A percentile compares a stretch with the other conserved stretches of the same genome.
Conservation (phyloP, 148 eudicot genomes). For the Dysphania ambrosioides region DNA sequence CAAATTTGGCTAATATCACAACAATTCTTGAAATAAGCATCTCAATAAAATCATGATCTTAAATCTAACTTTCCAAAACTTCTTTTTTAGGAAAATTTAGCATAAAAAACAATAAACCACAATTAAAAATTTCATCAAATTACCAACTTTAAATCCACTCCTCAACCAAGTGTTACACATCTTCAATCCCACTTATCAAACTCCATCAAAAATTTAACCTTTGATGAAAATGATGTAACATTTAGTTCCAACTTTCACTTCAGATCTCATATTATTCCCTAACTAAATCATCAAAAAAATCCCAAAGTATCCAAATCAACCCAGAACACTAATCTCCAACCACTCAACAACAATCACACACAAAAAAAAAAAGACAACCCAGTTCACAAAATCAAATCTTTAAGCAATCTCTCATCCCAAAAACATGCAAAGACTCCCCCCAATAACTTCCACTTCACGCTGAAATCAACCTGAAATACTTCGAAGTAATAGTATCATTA, state of each 20-base stretch:
- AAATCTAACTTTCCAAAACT: not conserved
- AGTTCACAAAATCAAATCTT: not conserved
- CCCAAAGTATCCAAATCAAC: not conserved
- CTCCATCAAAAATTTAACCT: not conserved
- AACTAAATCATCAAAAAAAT: not conserved
- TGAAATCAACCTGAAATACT: not conserved
- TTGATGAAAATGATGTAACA: not conserved
- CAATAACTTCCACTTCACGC: no score
- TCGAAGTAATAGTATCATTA: not conserved
- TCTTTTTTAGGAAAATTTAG: not conserved
- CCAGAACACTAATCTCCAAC: not conserved
- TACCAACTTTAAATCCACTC: not conserved
- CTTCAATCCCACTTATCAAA: not conserved
- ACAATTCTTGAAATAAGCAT: not conserved
- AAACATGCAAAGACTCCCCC: slow-evolving; percentile 4
- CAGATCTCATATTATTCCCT: slow-evolving; percentile 2
- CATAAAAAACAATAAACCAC: not conserved
- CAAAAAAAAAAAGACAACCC: not conserved
- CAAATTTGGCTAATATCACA: not conserved
- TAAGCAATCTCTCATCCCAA: slow-evolving; percentile 7
- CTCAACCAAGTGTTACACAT: not conserved
- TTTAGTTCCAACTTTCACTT: not conserved
- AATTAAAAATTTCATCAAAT: not conserved
- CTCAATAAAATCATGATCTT: slow-evolving; percentile 15
- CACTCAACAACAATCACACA: not conserved